Base-by-base conservation (phyloP, 1,284 basidiomycete genomes). In the Melampsora allii-populina region DNA sequence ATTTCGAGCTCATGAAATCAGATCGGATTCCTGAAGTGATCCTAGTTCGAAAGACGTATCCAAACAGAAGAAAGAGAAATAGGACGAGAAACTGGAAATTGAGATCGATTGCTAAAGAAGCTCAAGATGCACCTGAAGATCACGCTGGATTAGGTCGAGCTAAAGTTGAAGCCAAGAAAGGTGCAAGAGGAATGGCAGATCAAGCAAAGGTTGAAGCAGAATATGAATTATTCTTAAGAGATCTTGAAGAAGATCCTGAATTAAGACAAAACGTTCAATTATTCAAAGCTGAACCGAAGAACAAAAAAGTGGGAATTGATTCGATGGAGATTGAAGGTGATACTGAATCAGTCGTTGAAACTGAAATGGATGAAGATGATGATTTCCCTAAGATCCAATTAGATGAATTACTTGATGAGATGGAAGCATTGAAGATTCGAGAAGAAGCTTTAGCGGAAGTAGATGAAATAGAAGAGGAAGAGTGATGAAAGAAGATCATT, bases 161-260 rank as follows among this genome's bases (percentile, higher is more conserved):
- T 14, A 80, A 78, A 50, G 36, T 56, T n/a, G 76, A 75, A 68
- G 58, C 78, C 42, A 78, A 77, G 67, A 76, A 74, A 46, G 71
- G 76, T 31, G 77, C 77, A 0, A 77, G 79, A 19, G 81, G 79
- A 9, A 79, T 79, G 5, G 76, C 93, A 66, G 94, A 98, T 82
- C 87, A 90, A 83, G 90, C 87, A 84, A 94, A 94, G 84, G 92
- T 98, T 76, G 94, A 98, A 81, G 88, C 92, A 81, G 95, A 98
- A 81, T 98, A 98, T 82, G 95, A 98, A 84, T 79, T 92, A 76
- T 98, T 98, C 88, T 84, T 98, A 83, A 87, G 91, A 66, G 94
- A 98, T 79, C 83, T 98, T 74, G 95, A 98, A 83, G 95, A 98
- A 82, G 95, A 98, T 83, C 89, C 91, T 66, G 95, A 98, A 85